phyloP scores from a whole-genome alignment of 176 grass and related monocot genomes.

The Oryza glaberrima region DNA sequence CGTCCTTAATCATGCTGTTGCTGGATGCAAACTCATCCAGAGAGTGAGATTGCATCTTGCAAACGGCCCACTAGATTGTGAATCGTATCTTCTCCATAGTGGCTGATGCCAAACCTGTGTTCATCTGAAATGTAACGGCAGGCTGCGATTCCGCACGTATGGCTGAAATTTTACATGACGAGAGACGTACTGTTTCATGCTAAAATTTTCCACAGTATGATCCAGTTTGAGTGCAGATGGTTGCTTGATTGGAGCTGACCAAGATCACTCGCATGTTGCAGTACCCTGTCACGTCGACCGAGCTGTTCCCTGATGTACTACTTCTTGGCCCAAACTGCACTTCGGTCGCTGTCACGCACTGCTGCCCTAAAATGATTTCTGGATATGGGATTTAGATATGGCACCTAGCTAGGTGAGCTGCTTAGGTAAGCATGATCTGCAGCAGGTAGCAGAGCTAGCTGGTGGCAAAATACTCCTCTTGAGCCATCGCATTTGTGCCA shows the following conservation, averaged over 20 bases:
- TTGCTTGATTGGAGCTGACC: not conserved
- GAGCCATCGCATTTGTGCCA: not conserved
- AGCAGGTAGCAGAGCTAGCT: not conserved
- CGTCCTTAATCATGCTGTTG: not conserved
- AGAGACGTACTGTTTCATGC: not conserved
- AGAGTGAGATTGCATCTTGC: not conserved
- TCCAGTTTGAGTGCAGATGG: not conserved
- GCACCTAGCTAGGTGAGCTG: conserved; percentile 4
- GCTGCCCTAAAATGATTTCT: conserved; percentile 11
- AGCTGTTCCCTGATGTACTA: conserved; percentile 1
- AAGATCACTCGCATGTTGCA: not conserved
- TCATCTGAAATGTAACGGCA: not conserved
- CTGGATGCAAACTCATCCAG: not conserved
- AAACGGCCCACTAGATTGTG: not conserved
- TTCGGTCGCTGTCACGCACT: not conserved
- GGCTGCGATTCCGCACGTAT: not conserved
- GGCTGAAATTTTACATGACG: not conserved
- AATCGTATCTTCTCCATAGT: not conserved
- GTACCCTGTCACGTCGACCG: not conserved
- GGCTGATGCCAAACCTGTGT: not conserved
- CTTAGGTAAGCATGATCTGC: not conserved
- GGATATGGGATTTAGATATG: conserved; percentile 17
- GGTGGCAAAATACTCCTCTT: not conserved
- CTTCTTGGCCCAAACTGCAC: not conserved
- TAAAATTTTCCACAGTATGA: not conserved